Evolutionary conservation across 2,329 filamentous ascomycete species (phyloP), one percentile per base, ranked within the genome.

Genomic region (Xylariaceae sp.): DNA sequence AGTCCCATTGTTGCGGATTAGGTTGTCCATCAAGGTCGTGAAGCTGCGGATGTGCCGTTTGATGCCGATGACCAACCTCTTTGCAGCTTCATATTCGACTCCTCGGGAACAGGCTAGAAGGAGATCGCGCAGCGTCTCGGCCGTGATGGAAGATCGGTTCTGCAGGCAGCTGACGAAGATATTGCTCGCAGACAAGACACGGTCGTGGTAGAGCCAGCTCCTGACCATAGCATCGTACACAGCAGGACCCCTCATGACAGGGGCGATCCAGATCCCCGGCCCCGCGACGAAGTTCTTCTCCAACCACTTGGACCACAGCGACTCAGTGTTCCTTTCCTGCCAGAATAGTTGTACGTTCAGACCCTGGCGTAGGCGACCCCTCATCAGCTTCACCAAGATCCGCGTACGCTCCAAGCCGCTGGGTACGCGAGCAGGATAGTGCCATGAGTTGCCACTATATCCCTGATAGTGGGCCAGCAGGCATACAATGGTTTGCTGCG

Each of bases 381-480:
- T 59, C 38, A 75, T 56, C 25, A 66, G 64, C 12, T 60, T 56
- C 24, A 74, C 47, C 0, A 65, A 46, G n/a, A 58, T 53, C 21
- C 68, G 57, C 35, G 75, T 67, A 9, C 57, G 56, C 5, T 60
- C 46, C 2, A 63, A 43, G 26, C 71, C 62, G 2, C 57, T 52
- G 5, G 55, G 59, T 5, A 49, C 51, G 23, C 60, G 64, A n/a
- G n/a, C n/a, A n/a, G n/a, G n/a, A n/a, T n/a, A n/a, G n/a, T n/a
- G n/a, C n/a, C n/a, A n/a, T n/a, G n/a, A n/a, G n/a, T n/a, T n/a
- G n/a, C n/a, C n/a, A n/a, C n/a, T n/a, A n/a, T n/a, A n/a, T n/a
- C n/a, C n/a, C n/a, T n/a, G n/a, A 47, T 69, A 70, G 43, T 75
- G 71, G 29, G 68, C 63, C 14, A 77, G 46, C 13, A 76, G 54